Base-by-base conservation (phyloP, 495 filamentous ascomycete genomes). In the Daldinia bambusicola region DNA sequence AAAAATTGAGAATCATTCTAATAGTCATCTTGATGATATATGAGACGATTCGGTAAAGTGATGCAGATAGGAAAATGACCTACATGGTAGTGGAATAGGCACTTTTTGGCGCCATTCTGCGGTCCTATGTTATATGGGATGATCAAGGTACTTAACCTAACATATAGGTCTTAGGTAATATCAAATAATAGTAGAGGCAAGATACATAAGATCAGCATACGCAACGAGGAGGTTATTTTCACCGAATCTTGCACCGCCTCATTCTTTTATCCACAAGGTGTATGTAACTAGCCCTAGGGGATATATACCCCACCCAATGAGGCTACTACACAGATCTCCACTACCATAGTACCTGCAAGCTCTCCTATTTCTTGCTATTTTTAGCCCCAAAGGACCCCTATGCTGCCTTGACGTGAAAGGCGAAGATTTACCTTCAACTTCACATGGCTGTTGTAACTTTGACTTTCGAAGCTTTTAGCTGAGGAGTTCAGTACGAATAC, bases 231-330 rank as follows among this genome's bases (percentile, higher is more conserved):
- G 22, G n/a, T 43, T 43, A 48, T 48, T 56, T 34, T 45, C 5
- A 53, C 50, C 32, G 16, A 56, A 56, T 50, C 36, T 30, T 48
- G 70, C 70, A 69, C 70, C 55, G 70, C 70, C 70, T 66, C 61
- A 32, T 64, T 69, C 14, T 43, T 67, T 45, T 41, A 56, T 30
- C 10, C 16, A 53, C 26, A 53, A 37, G 16, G 30, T 13, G 3
- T 26, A 26, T 26, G 26, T 26, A 26, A 26, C 26, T 26, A 26
- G 26, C 26, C 26, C 26, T 26, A 30, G 32, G 57, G n/a, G 34
- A 41, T 32, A 41, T 32, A 8, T 4, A 30, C 56, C 62, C 57
- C 50, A 38, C 41, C 65, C 66, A 69, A 69, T 62, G 66, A 73
- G 65, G 70, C 66, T 67, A 51, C 56, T 20, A 26, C 26, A 26